These are phyloP conservation scores for Aureobasidium musti DNA, from an alignment of 2,329 filamentous ascomycete species.

Conservation along the genomic window DNA sequence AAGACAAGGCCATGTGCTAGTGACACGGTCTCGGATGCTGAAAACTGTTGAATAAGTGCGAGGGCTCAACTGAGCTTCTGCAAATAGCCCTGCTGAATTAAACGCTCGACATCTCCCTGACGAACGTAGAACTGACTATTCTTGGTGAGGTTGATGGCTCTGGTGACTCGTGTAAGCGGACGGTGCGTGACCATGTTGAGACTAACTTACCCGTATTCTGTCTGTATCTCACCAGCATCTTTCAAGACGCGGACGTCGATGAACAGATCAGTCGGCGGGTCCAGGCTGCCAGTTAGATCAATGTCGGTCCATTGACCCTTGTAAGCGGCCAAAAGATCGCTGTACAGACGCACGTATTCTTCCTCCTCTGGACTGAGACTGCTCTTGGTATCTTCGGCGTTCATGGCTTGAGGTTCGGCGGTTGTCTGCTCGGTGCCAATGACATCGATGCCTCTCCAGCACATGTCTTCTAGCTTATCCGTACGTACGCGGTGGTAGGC, in stretches of 20 bases:
- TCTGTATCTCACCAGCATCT: conserved; percentile 97
- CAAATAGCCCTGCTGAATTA: conserved; percentile 93
- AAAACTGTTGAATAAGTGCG: neutral
- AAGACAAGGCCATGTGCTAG: neutral
- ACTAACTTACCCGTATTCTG: conserved; percentile 83
- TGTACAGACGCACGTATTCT: conserved; percentile 90
- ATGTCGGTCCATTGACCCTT: conserved; percentile 99
- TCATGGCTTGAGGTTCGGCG: conserved; percentile 42
- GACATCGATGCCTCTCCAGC: conserved; percentile 86
- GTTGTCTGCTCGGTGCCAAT: conserved; percentile 62
- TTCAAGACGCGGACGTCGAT: conserved; percentile 95
- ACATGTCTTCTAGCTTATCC: conserved; percentile 89
- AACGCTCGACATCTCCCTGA: conserved; percentile 89
- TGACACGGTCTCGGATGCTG: neutral
- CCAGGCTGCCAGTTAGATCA: conserved; percentile 88
- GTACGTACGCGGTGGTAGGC: conserved; percentile 90
- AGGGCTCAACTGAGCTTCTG: conserved; percentile 75
- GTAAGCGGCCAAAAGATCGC: conserved; percentile 88
- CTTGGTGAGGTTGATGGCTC: conserved; percentile 92
- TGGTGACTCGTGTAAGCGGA: conserved; percentile 44
- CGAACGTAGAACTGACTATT: conserved; percentile 98
- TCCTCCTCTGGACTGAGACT: conserved; percentile 94
- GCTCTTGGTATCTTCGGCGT: conserved; percentile 53
- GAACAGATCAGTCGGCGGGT: conserved; percentile 92
- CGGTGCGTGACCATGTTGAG: neutral